Evolutionary conservation across 2,329 filamentous ascomycete species (phyloP).

Genomic region (Botrytis aclada): DNA sequence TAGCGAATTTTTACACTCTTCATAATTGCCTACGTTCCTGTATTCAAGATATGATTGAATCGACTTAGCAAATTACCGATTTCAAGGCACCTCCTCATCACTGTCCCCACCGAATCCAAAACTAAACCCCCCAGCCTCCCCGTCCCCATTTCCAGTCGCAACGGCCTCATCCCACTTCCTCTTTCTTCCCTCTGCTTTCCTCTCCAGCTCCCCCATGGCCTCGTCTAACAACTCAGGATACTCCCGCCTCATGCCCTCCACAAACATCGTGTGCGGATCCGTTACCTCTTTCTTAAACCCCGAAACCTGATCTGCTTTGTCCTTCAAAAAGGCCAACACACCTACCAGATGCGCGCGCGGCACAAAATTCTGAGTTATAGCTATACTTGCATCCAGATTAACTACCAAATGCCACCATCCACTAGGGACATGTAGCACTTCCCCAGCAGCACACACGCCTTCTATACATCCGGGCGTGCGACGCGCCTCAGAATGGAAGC

Average conservation of each 20-base stretch:
- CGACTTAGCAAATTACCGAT: neutral
- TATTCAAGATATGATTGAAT: neutral
- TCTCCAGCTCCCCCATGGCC: constrained; percentile 63
- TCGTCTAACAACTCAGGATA: constrained; percentile 67
- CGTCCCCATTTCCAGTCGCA: constrained; percentile 44
- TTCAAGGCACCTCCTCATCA: constrained; percentile 44
- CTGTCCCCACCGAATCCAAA: constrained; percentile 62
- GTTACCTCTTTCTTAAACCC: constrained; percentile 72
- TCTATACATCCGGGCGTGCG: constrained; percentile 74
- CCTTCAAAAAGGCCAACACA: constrained; percentile 74
- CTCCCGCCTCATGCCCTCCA: constrained; percentile 59
- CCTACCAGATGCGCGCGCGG: constrained; percentile 67
- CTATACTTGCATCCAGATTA: constrained; percentile 80
- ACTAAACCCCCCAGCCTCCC: constrained; percentile 51
- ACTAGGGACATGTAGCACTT: constrained; percentile 87
- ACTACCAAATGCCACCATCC: constrained; percentile 98
- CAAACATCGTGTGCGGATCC: constrained; percentile 74
- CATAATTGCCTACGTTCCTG: neutral
- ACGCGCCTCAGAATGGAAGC: constrained; percentile 82
- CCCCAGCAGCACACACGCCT: constrained; percentile 78
- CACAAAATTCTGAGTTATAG: constrained; percentile 94
- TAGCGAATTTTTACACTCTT: neutral
- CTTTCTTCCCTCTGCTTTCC: constrained; percentile 62
- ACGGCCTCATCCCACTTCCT: constrained; percentile 84
- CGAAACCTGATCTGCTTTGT: constrained; percentile 82